These are phyloP conservation scores for Trichoderma lentiforme DNA, from an alignment of 2,329 filamentous ascomycete species.

Conservation along the genomic window DNA sequence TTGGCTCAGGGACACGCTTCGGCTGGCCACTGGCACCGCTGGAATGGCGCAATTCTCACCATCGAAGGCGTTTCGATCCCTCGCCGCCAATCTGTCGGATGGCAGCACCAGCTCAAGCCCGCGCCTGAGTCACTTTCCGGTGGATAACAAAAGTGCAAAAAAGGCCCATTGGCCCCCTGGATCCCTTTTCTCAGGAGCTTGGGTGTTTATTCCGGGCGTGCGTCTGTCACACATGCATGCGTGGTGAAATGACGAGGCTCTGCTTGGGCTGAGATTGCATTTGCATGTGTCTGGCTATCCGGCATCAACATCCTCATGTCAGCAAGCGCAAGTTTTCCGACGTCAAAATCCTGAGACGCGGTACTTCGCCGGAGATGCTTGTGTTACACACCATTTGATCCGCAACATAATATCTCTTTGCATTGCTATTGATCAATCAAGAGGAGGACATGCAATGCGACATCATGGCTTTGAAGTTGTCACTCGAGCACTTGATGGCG, in stretches of 20 bases:
- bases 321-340: background rate
- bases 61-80: slow-evolving; percentile 17
- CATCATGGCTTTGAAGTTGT: slow-evolving; percentile 1
- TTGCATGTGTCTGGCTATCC: background rate
- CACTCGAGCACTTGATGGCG: slow-evolving; percentile 6
- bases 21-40: background rate
- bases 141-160: background rate
- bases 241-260: background rate
- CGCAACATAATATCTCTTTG: background rate
- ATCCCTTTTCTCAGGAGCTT: background rate
- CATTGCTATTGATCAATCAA: background rate
- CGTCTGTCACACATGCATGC: background rate
- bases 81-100: background rate
- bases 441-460: background rate
- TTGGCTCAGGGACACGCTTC: background rate
- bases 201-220: background rate
- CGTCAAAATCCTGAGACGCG: background rate
- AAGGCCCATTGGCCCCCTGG: background rate
- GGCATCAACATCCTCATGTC: background rate
- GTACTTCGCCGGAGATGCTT: background rate
- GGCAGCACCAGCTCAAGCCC: background rate
- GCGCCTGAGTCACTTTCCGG: background rate
- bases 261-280: background rate
- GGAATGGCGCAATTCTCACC: slow-evolving; percentile 19
- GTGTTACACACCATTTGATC: background rate